Evolutionary conservation across 192 early-diverging fungal genomes (phyloP).

Genomic region (Umbelopsis sp.): DNA sequence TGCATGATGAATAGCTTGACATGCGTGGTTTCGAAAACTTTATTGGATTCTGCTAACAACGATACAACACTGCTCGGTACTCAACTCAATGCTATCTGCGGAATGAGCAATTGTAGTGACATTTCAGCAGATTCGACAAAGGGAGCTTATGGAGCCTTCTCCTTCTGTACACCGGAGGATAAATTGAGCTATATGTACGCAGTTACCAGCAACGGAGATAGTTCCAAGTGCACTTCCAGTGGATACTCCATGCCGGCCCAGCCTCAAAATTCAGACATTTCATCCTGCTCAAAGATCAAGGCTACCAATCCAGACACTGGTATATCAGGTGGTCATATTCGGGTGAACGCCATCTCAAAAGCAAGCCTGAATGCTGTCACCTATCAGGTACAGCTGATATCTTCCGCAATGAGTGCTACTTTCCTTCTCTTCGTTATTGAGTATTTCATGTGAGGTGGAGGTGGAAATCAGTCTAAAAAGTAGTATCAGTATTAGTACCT

Average conservation of each 20-base stretch:
- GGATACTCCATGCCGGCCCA: neutral
- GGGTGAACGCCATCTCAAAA: no score
- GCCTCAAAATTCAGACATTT: neutral
- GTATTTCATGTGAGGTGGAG: no score
- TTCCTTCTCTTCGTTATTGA: no score
- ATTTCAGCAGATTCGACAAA: slow-evolving; percentile 45
- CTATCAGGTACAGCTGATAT: no score
- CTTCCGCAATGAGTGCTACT: no score
- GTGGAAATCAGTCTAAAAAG: no score
- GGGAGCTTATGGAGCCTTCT: slow-evolving; percentile 51
- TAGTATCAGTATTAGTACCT: no score
- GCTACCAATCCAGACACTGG: neutral
- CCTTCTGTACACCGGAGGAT: slow-evolving; percentile 46
- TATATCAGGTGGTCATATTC: neutral
- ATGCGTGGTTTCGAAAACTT: slow-evolving; percentile 49
- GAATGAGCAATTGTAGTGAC: slow-evolving; percentile 48
- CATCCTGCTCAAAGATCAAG: slow-evolving; percentile 18
- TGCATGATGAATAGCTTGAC: slow-evolving; percentile 65
- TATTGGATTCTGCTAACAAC: slow-evolving; percentile 30
- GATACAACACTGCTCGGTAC: slow-evolving; percentile 36
- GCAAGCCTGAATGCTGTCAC: no score
- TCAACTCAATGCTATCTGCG: slow-evolving; percentile 49
- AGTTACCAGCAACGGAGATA: neutral
- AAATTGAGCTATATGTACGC: slow-evolving; percentile 56
- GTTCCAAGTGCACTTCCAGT: neutral